Evolutionary conservation across 139 green algal genomes (phyloP).

Genomic region (Coelastrella sp.): DNA sequence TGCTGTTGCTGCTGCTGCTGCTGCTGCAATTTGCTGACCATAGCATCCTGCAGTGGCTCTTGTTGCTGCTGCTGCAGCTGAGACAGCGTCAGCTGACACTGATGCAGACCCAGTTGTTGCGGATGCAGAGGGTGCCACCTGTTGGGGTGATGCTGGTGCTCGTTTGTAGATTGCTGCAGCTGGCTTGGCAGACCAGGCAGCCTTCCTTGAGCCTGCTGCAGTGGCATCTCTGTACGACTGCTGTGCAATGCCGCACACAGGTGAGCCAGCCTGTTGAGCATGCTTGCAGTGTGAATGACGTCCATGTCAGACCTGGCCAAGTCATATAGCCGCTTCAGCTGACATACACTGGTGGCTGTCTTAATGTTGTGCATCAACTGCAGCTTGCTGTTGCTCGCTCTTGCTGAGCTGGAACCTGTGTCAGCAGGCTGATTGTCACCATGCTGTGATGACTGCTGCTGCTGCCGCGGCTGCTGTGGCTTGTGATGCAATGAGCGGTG

Average conservation of each 20-base stretch:
- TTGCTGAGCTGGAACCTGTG: not conserved
- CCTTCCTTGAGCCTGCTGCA: not conserved
- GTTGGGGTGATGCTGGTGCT: not conserved
- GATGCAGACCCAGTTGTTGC: not conserved
- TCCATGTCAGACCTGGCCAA: not conserved
- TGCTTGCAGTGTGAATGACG: not conserved
- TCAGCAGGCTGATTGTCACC: not conserved
- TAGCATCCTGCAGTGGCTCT: not conserved
- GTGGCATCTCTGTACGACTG: not conserved
- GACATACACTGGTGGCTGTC: not conserved
- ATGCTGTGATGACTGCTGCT: not conserved
- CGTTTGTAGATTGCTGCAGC: no score
- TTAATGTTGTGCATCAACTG: conserved; percentile 32
- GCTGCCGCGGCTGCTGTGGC: not conserved
- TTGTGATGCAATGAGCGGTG: not conserved
- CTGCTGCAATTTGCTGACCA: not conserved
- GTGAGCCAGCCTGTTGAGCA: conserved; percentile 41
- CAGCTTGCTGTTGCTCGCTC: not conserved
- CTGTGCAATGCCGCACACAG: not conserved
- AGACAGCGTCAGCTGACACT: not conserved
- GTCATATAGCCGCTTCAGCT: conserved; percentile 14
- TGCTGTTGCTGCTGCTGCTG: not conserved
- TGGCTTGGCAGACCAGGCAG: no score
- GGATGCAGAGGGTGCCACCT: no score
- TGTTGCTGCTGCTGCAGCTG: not conserved